These are phyloP conservation scores for Globisporangium solare DNA, from an alignment of 352 stramenopile species.

Conservation along the genomic window DNA sequence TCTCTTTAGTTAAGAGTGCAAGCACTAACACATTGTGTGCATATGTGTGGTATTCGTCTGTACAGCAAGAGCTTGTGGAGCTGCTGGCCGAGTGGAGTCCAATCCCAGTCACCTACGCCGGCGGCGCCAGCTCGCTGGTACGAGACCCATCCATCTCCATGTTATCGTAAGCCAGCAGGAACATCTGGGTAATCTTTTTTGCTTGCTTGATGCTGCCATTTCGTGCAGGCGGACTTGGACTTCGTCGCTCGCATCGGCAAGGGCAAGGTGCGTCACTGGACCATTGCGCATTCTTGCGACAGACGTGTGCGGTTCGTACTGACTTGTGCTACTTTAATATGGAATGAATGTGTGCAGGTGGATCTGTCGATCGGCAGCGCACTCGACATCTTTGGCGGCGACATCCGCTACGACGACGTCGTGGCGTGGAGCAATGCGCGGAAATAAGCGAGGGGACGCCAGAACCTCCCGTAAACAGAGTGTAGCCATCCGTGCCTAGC, in stretches of 20 bases:
- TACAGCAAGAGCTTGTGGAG: slow-evolving; percentile 92
- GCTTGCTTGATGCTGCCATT: background rate
- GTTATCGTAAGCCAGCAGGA: no score
- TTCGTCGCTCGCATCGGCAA: slow-evolving; percentile 90
- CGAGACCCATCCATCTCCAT: background rate
- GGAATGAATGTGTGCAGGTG: slow-evolving; percentile 39
- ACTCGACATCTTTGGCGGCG: slow-evolving; percentile 96
- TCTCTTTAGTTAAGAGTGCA: no score
- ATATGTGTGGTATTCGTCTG: background rate
- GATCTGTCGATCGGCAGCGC: slow-evolving; percentile 98
- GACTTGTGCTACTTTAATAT: no score
- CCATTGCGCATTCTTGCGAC: no score
- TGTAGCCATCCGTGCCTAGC: background rate
- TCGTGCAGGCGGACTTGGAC: slow-evolving; percentile 88
- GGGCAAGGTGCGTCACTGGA: slow-evolving; percentile 54
- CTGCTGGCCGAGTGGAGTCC: slow-evolving; percentile 90
- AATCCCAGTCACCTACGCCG: slow-evolving; percentile 97
- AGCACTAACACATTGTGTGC: background rate
- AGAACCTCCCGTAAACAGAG: no score
- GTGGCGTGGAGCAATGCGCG: slow-evolving; percentile 83
- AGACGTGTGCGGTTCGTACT: no score
- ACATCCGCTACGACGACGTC: slow-evolving; percentile 92
- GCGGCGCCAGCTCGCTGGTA: slow-evolving; percentile 89
- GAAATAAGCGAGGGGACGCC: background rate
- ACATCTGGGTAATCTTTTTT: background rate